Base-by-base conservation (phyloP, 2,329 filamentous ascomycete species). In the Sarocladium brachiariae region DNA sequence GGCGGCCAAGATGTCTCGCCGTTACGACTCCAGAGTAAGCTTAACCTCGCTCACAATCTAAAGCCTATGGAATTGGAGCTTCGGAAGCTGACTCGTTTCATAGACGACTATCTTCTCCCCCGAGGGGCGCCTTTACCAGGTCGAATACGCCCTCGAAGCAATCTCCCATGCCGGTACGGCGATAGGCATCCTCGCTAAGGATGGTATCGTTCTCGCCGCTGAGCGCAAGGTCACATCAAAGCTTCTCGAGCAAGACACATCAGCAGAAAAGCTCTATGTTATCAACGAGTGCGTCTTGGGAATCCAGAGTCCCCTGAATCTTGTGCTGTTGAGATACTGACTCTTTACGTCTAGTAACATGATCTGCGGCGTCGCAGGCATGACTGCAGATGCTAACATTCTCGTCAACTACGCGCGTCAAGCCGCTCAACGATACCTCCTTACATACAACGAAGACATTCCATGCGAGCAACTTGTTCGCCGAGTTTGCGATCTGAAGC, bases 21-120 rank as follows among this genome's bases (percentile, higher is more conserved):
- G 91, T 78, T 96, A 96, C 77, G 91, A 96, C 84, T 95, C 91
- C 65, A 83, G 91, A 76, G 91, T 96, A 78, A 70, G 85, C 74
- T 69, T 59, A 56, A 55, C 62, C 30, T 39, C 16, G n/a, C 46
- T 9, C 24, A 33, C 10, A 3, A 3, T 5, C 25, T 9, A 30
- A 4, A 18, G 9, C n/a, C 3, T 9, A 4, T 23, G 25, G 16
- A 19, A 4, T 31, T 14, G 46, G 21, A 49, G 46, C 46, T 49
- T 37, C 18, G n/a, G 3, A 10, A 23, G 27, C 30, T 49, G 21
- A 35, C 33, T 4, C 18, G 5, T 60, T 63, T 60, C 25, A 18
- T 62, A 96, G 91, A 99, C 93, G 62, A 99, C 93, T 68, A 99
- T 99, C 81, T 99, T 99, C 84, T 99, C 93, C 54, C 93, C 93